Evolutionary conservation across 2,329 filamentous ascomycete genomes (phyloP), one percentile per base, ranked within the genome.

Genomic region (Diaporthe longicolla): DNA sequence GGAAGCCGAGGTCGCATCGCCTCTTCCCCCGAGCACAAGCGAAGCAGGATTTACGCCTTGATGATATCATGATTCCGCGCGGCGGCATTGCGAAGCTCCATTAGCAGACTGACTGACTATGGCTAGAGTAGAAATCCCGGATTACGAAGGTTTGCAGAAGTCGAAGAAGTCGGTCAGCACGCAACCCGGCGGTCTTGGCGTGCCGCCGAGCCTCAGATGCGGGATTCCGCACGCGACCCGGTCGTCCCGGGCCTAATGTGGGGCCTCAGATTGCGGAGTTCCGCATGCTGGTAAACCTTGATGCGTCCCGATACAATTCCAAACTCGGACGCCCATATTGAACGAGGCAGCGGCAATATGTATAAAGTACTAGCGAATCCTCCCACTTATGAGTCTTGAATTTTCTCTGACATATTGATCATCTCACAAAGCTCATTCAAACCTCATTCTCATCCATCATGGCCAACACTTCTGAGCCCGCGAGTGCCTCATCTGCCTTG

Each of bases 1-100:
- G 50, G 50, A 54, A 54, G 50, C 50, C 50, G 50, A 54, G 50
- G 10, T 54, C 50, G 50, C 50, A 54, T 54, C 50, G 50, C 50
- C 50, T 54, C 11, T 54, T 54, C 17, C 50, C 50, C 24, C 50
- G 50, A 29, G 24, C 50, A 26, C 50, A 54, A 54, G 50, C 50
- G 50, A 26, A 26, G 24, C 50, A 54, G 1, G 50, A 54, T 29
- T 54, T 54, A 17, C 50, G 50, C 24, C 50, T 54, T 7, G 50
- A 54, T 54, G 50, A 54, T 26, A 26, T 26, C 50, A 29, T 54
- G 2, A 7, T 54, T 54, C 0, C 24, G 50, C 50, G n/a, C 4
- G n/a, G 50, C 50, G n/a, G 17, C 24, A 26, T 29, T 54, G 24
- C 15, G 50, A 29, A 54, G 24, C 50, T 52, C n/a, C 4, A n/a